Percentiles rank a stretch among this genome's conserved stretches.
Conservation (phyloP, 371 early-diverging fungal genomes). For the Syncephalastrum contaminatum region DNA sequence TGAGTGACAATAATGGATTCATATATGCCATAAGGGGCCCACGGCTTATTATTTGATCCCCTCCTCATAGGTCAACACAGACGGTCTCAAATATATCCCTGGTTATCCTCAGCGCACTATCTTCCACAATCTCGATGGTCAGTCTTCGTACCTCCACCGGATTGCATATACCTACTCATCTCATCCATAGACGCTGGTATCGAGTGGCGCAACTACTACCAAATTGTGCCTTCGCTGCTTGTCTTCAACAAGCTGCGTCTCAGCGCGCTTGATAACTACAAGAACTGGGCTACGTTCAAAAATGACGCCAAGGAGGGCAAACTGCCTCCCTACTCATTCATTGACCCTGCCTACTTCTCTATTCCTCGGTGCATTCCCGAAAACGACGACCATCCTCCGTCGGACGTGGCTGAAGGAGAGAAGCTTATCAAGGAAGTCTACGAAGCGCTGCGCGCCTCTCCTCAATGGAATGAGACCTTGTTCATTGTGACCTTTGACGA, state of each 20-base stretch:
- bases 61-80: slow-evolving; percentile 4
- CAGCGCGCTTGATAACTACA: slow-evolving; percentile 10
- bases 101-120: slow-evolving; percentile 33
- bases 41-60: neutral
- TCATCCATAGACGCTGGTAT: slow-evolving; percentile 11
- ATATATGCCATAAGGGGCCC: neutral
- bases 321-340: slow-evolving; percentile 22
- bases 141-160: neutral
- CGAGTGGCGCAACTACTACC: slow-evolving; percentile 20
- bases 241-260: slow-evolving; percentile 22
- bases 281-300: slow-evolving; percentile 20
- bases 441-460: slow-evolving; percentile 20
- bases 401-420: slow-evolving; percentile 25
- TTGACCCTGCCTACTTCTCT: slow-evolving; percentile 31
- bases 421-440: slow-evolving; percentile 24
- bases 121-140: slow-evolving; percentile 24
- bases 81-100: slow-evolving; percentile 16
- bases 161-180: neutral
- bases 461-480: slow-evolving; percentile 25
- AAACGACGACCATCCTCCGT: slow-evolving; percentile 28
- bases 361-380: slow-evolving; percentile 10
- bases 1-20: neutral
- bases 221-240: slow-evolving; percentile 21
- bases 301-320: slow-evolving; percentile 22
- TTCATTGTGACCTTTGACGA: slow-evolving; percentile 34